These are phyloP conservation scores for Diospyros kaki DNA, from an alignment of 148 eudicot species.

Conservation along the genomic window DNA sequence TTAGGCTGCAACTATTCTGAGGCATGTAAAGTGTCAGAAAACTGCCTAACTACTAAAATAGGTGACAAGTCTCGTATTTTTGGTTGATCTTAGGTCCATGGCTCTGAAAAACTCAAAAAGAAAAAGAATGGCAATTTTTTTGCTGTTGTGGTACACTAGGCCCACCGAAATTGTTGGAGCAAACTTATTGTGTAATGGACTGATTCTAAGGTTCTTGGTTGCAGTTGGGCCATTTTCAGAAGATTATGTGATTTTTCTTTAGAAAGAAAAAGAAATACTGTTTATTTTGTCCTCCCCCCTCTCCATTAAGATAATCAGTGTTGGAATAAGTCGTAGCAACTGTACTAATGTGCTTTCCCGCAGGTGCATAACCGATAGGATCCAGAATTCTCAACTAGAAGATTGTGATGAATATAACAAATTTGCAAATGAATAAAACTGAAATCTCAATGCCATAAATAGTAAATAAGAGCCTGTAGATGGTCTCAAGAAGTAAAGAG, in stretches of 20 bases:
- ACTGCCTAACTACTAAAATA: background rate
- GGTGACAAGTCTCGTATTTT: background rate
- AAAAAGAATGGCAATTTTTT: background rate
- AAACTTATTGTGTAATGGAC: too few species aligned
- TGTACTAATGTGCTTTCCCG: too few species aligned
- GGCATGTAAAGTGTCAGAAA: background rate
- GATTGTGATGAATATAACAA: too few species aligned
- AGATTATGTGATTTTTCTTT: background rate
- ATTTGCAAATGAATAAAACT: background rate
- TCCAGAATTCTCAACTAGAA: background rate
- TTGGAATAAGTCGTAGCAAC: too few species aligned
- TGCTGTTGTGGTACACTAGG: background rate
- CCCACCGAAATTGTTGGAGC: background rate
- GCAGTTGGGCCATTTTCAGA: background rate
- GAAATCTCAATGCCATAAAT: background rate
- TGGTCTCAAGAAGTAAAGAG: background rate
- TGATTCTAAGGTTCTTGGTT: background rate
- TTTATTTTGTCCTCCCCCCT: background rate
- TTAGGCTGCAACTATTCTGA: background rate
- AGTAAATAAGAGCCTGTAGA: background rate
- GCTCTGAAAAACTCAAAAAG: too few species aligned
- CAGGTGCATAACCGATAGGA: background rate
- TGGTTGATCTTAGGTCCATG: constrained; percentile 6
- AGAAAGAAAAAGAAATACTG: background rate
- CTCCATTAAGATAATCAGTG: too few species aligned